Base-by-base conservation (phyloP, 1,139 yeast genomes). In the Geotrichum australiense region DNA sequence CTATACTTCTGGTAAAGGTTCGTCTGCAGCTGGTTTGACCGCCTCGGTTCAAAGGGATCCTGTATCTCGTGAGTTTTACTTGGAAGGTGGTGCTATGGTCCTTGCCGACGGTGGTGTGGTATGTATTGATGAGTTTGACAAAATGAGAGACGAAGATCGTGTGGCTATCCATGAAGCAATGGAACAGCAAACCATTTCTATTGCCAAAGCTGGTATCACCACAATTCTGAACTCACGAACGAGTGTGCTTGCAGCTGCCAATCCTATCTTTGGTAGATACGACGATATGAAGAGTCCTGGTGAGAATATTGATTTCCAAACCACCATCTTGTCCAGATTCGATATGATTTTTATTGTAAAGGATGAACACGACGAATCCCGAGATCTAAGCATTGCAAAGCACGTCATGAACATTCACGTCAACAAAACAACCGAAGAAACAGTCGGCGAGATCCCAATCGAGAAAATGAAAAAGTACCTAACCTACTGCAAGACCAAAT, bases 51-150 rank as follows among this genome's bases (percentile, higher is more conserved):
- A 91, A 64, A 74, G 97, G 60, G 97, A 91, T 58, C 74, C 86
- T 0, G 70, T 73, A 29, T 83, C 96, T 0, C 71, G 96, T 51
- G 98, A 91, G 55, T 91, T 91, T 60, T 91, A 84, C 61, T 69
- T 91, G 45, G 99, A 91, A 73, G 98, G 99, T 49, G 99, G 99
- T 65, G 99, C 99, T 8, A 87, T 91, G 97, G 98, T 91, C 15
- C 70, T 91, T 45, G 98, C 99, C 0, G 99, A 91, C 65, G 97
- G 98, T 31, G 99, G 99, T 54, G 96, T 91, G 38, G 97, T 91
- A 37, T 91, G 98, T 73, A 93, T 91, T 58, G 99, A 91, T 70
- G 99, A 91, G 70, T 91, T 91, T 58, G 99, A 91, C 65, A 91
- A 91, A 67, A 91, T 91, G 99, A 74, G 97, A 64, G 99, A 93